Evolutionary conservation across 2,329 filamentous ascomycete species (phyloP), one percentile per base, ranked within the genome.

Genomic region (Fusarium protoensiforme): DNA sequence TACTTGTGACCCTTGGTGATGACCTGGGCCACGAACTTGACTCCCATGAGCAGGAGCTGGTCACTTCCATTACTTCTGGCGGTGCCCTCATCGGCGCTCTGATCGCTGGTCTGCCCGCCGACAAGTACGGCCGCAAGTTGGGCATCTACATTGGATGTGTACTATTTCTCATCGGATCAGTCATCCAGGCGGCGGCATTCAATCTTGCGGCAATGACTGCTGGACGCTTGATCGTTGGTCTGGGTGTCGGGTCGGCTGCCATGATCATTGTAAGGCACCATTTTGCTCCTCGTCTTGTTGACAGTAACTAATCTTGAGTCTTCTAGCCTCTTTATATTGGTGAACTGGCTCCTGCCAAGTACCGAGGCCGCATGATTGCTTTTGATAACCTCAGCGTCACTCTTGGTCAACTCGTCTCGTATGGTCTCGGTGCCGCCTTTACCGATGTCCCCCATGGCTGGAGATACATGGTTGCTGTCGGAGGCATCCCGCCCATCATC

Each of bases 41-140:
- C 24, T 81, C 82, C 2, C 81, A 79, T 4, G 85, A 88, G 65
- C 83, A 86, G 69, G 86, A 88, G 71, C 79, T 88, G 20, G 84
- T 88, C 51, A 88, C 87, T 0, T 87, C 86, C 0, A 82, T 88
- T 18, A 86, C 83, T 22, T 86, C 84, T 11, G 86, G 83, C 9
- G 76, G 76, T 39, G 76, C 75, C 20, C 69, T 78, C 3, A 60
- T 78, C 4, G 75, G 77, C 6, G 76, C 77, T 29, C 65, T 78
- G 16, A 69, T 78, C 36, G 77, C 76, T 10, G 77, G 76, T 46
- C 36, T 72, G 1, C 68, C 72, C 2, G 77, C 76, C 7, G 75
- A 78, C 39, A 70, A 66, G 18, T 78, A 73, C 27, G 76, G 77
- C 20, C 62, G 76, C 46, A 78, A 78, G 62, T 38, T 71, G 39